These are phyloP conservation scores for Nakazawaea wyomingensis DNA, from an alignment of 805 yeast species.

Conservation along the genomic window DNA sequence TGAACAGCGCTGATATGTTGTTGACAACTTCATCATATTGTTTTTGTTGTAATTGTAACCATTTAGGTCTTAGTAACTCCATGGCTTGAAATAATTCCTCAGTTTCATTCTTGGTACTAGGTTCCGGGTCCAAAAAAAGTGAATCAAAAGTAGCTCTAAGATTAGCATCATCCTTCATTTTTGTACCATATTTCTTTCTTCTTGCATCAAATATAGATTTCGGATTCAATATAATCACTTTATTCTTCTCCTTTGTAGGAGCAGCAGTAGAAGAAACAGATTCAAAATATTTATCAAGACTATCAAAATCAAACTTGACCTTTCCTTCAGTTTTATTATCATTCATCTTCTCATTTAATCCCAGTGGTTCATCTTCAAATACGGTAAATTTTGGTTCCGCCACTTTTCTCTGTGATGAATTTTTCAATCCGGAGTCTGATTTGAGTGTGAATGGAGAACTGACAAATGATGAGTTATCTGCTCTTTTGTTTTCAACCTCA, in stretches of 20 bases:
- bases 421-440: not conserved
- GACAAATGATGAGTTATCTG: not conserved
- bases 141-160: not conserved
- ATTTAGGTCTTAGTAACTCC: not conserved
- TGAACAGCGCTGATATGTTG: conserved; percentile 4
- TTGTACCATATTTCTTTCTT: not conserved
- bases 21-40: conserved; percentile 1
- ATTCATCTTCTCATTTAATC: too few species aligned
- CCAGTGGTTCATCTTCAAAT: not conserved
- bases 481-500: not conserved
- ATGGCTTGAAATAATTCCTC: conserved; percentile 2
- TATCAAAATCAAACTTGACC: too few species aligned
- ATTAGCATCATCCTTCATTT: not conserved
- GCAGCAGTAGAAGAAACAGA: too few species aligned
- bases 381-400: not conserved
- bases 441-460: not conserved
- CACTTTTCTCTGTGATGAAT: not conserved
- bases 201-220: not conserved
- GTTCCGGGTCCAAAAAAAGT: not conserved
- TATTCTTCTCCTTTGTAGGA: not conserved
- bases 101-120: not conserved
- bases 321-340: too few species aligned
- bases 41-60: not conserved
- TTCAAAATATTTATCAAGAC: not conserved
- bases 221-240: conserved; percentile 5